Percentiles rank a stretch among this genome's conserved stretches.
These are phyloP conservation scores for Silybum marianum DNA, from an alignment of 129 eudicot species.

Conservation along the genomic window DNA sequence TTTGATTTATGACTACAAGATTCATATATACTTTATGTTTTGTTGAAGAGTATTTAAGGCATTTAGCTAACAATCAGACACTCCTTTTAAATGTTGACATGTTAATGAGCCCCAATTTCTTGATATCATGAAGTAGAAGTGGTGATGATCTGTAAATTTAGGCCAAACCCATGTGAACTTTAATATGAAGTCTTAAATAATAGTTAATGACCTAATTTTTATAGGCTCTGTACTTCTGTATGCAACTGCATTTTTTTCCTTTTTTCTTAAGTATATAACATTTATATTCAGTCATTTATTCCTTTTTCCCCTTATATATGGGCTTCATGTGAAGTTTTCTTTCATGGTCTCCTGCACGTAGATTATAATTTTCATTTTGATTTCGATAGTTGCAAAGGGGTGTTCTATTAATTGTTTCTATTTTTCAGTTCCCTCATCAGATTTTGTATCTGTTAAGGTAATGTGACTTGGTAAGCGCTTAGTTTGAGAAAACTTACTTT, in stretches of 20 bases:
- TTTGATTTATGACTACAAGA: neutral
- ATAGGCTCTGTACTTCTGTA: neutral
- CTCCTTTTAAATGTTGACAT: neutral
- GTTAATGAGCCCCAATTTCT: neutral
- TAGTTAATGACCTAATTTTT: conserved; percentile 2
- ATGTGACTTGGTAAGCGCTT: too few relatives aligned
- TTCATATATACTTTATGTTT: conserved; percentile 6
- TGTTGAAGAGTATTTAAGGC: neutral
- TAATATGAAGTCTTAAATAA: conserved; percentile 1
- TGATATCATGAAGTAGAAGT: conserved; percentile 5
- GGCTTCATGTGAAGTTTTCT: neutral
- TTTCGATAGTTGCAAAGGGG: neutral
- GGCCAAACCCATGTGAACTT: conserved; percentile 11
- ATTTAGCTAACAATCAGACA: neutral
- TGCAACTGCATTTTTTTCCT: neutral
- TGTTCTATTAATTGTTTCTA: neutral
- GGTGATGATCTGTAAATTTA: neutral
- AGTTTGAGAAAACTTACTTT: too few relatives aligned
- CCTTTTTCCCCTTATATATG: neutral
- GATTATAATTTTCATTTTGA: too few relatives aligned
- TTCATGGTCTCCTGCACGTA: neutral
- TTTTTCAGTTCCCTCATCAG: neutral
- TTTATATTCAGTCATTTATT: neutral
- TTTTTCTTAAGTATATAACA: neutral
- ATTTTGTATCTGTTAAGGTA: too few relatives aligned